Evolutionary conservation across 2,329 filamentous ascomycete genomes (phyloP).

Genomic region (Xylaria sp.): DNA sequence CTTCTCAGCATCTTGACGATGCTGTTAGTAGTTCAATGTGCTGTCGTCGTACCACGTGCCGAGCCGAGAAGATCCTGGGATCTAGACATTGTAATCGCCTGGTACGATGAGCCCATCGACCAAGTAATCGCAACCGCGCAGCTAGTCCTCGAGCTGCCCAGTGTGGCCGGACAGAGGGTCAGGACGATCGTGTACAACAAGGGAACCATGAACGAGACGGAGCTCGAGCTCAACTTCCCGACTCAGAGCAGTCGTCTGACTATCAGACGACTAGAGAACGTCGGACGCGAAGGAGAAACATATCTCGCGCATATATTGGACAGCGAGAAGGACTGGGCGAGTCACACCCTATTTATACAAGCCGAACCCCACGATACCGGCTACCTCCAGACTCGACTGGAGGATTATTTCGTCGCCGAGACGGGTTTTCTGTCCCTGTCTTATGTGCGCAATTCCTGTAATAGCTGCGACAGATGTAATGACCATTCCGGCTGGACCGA

Average conservation of each 20-base stretch:
- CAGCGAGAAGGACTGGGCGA: constrained; percentile 17
- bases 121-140: constrained; percentile 17
- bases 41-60: constrained; percentile 3
- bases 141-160: constrained; percentile 15
- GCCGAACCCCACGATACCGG: constrained; percentile 19
- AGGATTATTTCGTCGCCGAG: constrained; percentile 18
- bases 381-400: constrained; percentile 19
- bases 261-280: constrained; percentile 17
- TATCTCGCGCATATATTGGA: constrained; percentile 18
- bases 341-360: constrained; percentile 21
- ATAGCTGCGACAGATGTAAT: constrained; percentile 19
- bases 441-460: constrained; percentile 19
- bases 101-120: constrained; percentile 21
- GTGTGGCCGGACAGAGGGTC: constrained; percentile 15
- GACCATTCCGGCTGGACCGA: constrained; percentile 20
- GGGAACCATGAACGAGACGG: constrained; percentile 17
- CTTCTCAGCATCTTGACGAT: constrained; percentile 10
- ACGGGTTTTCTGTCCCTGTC: constrained; percentile 20
- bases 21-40: constrained; percentile 11
- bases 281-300: constrained; percentile 22
- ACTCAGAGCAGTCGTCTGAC: constrained; percentile 10
- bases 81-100: constrained; percentile 21
- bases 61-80: constrained; percentile 16
- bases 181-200: constrained; percentile 22
- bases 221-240: constrained; percentile 14